A percentile compares a stretch with the other conserved stretches of the same genome.
These are phyloP conservation scores for Suillus spraguei DNA, from an alignment of 768 basidiomycete species.

Conservation along the genomic window DNA sequence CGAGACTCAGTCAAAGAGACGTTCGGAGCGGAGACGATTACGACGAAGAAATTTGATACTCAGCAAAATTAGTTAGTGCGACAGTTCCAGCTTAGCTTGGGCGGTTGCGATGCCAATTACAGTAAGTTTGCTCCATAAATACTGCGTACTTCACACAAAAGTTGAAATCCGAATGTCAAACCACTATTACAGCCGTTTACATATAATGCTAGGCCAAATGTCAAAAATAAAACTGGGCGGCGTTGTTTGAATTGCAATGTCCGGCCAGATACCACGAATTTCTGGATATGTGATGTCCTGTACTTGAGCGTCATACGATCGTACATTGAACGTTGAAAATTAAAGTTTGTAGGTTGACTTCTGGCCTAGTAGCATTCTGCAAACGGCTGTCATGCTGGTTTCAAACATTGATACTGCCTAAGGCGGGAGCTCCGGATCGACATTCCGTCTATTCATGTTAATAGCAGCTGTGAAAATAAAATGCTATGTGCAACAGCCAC, in stretches of 20 bases:
- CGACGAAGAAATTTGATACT: conserved; percentile 25
- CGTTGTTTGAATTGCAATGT: neutral
- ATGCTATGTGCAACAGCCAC: neutral
- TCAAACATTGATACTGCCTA: neutral
- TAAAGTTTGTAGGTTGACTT: neutral
- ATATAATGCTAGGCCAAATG: neutral
- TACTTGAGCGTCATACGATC: too few relatives aligned
- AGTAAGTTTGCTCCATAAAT: neutral
- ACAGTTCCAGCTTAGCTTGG: neutral
- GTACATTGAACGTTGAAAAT: neutral
- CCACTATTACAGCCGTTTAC: too few relatives aligned
- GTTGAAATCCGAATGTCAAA: neutral
- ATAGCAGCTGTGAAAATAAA: neutral
- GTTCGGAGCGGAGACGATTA: conserved; percentile 28
- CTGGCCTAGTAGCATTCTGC: neutral
- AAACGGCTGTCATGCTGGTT: neutral
- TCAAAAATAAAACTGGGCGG: neutral
- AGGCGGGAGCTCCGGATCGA: neutral
- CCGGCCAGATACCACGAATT: neutral
- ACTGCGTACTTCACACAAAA: neutral
- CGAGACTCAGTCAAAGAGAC: conserved; percentile 23
- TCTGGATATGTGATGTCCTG: neutral
- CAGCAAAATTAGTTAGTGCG: neutral
- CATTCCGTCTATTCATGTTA: neutral
- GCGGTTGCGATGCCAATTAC: neutral